These are phyloP conservation scores for Neurospora tetraspora DNA, from an alignment of 495 filamentous ascomycete species.

Conservation along the genomic window DNA sequence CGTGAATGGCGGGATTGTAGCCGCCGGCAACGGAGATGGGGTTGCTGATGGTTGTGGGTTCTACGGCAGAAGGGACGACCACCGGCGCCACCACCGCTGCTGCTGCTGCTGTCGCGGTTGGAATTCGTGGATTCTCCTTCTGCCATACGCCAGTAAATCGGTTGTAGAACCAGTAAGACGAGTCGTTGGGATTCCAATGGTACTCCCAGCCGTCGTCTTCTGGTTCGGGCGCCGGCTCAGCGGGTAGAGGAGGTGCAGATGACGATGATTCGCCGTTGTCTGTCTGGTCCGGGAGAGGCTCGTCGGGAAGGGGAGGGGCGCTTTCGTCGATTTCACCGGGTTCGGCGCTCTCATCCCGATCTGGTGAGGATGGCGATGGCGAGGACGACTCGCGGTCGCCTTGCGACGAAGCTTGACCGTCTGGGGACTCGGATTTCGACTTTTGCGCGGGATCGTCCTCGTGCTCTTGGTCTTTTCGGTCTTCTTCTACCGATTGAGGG, in stretches of 20 bases:
- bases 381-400: neutral
- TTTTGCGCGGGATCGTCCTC: neutral
- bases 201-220: slow-evolving; percentile 82
- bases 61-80: slow-evolving; percentile 20
- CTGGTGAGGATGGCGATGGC: neutral
- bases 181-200: slow-evolving; percentile 63
- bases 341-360: neutral
- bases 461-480: slow-evolving; percentile 9
- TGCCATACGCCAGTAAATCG: slow-evolving; percentile 64
- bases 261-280: slow-evolving; percentile 2
- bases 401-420: neutral
- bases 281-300: slow-evolving; percentile 12
- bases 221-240: slow-evolving; percentile 26
- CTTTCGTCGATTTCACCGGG: neutral
- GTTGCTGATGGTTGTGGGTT: slow-evolving; percentile 15
- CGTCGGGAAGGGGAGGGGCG: slow-evolving; percentile 19
- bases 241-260: slow-evolving; percentile 19
- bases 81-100: slow-evolving; percentile 21
- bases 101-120: slow-evolving; percentile 25
- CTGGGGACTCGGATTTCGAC: neutral
- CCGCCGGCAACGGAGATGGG: slow-evolving; percentile 43
- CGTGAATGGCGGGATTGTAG: slow-evolving; percentile 94
- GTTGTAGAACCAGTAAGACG: slow-evolving; percentile 86
- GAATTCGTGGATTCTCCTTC: slow-evolving; percentile 84
- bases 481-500: neutral